Evolutionary conservation across 257 asterid species (phyloP), one percentile per base, ranked within the genome.

Genomic region (Echium plantagineum): DNA sequence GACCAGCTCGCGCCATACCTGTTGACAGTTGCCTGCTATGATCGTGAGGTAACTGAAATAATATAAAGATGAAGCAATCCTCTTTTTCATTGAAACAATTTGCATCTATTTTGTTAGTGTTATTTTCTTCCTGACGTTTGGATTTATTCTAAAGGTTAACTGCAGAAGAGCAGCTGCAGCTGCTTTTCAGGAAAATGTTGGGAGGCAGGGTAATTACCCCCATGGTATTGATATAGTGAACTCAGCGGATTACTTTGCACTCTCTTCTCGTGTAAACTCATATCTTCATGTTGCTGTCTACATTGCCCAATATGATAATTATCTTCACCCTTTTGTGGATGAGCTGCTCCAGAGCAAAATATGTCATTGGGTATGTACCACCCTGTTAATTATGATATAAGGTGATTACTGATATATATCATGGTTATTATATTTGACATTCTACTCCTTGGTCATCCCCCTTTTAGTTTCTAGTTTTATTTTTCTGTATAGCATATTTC

Each of bases 91-190:
- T 31, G 0, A 9, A 24, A 19, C 35, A 32, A 38, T 21, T 13
- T 64, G 55, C 35, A 18, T 18, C 22, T 5, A 21, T 35, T 22
- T 54, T 52, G 28, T 61, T 62, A 51, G 51, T 68, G 55, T 62
- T 66, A 58, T 65, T 64, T 38, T 64, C 66, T 75, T 72, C 66
- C 64, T 72, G 66, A 77, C 63, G 53, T 51, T 60, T 49, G 60
- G 69, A 62, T 67, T 73, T 67, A 64, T 62, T 79, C 66, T 63
- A 64, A 72, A 93, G 98, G 98, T 93, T 66, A 93, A 93, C 73
- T 93, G 98, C 78, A 81, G 98, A 86, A 84, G 98, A 83, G 97
- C 98, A 68, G 97, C 98, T 0, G 98, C 98, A 1, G 98, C 98
- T 76, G 98, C 97, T 77, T 93, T 93, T 83, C 98, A 93, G 87